Evolutionary conservation across 2,329 filamentous ascomycete genomes (phyloP).

Genomic region (Cordyceps militaris): DNA sequence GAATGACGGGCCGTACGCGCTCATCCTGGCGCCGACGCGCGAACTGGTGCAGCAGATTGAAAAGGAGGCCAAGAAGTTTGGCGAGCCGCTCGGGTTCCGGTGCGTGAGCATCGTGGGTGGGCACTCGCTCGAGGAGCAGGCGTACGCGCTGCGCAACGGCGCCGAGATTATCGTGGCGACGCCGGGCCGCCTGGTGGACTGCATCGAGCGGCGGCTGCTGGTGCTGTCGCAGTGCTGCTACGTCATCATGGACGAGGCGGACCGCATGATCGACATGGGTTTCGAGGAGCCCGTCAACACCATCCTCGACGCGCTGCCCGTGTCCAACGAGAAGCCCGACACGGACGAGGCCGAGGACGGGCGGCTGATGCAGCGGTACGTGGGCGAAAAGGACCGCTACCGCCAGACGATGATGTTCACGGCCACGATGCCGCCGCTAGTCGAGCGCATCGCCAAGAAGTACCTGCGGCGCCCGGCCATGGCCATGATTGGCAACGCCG

Average conservation of each 20-base stretch:
- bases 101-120: conserved; percentile 98
- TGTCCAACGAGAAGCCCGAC: conserved; percentile 91
- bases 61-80: conserved; percentile 87
- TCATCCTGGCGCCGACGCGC: conserved; percentile 92
- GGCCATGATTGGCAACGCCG: conserved; percentile 87
- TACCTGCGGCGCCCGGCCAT: conserved; percentile 90
- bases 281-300: conserved; percentile 98
- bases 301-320: conserved; percentile 89
- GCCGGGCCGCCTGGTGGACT: conserved; percentile 92
- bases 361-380: conserved; percentile 71
- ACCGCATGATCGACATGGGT: conserved; percentile 97
- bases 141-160: conserved; percentile 80
- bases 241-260: conserved; percentile 98
- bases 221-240: conserved; percentile 97
- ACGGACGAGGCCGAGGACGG: conserved; percentile 84
- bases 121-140: conserved; percentile 89
- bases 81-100: conserved; percentile 80
- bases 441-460: conserved; percentile 95
- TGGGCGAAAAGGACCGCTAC: conserved; percentile 72
- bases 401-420: conserved; percentile 99
- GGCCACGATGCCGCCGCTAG: conserved; percentile 87
- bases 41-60: conserved; percentile 98
- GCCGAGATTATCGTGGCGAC: conserved; percentile 99
- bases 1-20: conserved; percentile 93
- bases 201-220: conserved; percentile 84